phyloP scores from a whole-genome alignment of 306 rosid genomes.

The Pyrus communis region DNA sequence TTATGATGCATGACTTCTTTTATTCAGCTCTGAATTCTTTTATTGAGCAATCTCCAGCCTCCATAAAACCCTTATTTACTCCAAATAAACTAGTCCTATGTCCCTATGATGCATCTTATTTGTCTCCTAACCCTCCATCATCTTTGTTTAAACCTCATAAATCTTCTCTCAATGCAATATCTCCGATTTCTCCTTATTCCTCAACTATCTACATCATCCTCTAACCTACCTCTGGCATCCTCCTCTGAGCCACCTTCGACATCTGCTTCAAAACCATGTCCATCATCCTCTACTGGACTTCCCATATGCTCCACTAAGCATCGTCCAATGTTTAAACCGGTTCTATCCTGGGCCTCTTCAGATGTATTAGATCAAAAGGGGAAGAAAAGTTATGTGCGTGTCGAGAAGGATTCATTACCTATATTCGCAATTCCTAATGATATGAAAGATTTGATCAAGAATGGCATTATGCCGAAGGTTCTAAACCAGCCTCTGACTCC shows the following conservation, averaged over 20 bases:
- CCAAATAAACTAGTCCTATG: not conserved
- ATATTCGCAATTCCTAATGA: slow-evolving; percentile 20
- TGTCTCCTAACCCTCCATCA: not conserved
- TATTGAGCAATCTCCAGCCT: not conserved
- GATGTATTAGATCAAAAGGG: not conserved
- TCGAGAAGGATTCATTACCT: slow-evolving; percentile 8
- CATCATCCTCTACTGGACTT: not conserved
- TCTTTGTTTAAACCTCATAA: not conserved
- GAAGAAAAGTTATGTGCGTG: not conserved
- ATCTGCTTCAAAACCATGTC: not conserved
- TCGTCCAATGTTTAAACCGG: not conserved
- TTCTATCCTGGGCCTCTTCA: not conserved
- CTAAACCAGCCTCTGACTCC: slow-evolving; percentile 21
- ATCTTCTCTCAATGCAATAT: not conserved
- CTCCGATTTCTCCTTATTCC: not conserved
- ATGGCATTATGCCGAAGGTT: slow-evolving; percentile 20
- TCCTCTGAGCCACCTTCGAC: not conserved
- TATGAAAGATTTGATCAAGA: slow-evolving; percentile 26
- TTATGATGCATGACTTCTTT: not conserved
- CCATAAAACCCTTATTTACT: not conserved
- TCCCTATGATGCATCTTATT: not conserved
- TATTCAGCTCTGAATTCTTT: too few relatives aligned
- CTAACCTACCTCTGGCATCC: not conserved
- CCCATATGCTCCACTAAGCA: not conserved
- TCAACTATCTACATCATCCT: not conserved